A percentile compares a stretch with the other conserved stretches of the same genome.
Evolutionary conservation across 2,329 filamentous ascomycete species (phyloP).

Genomic region (Colletotrichum sp.): DNA sequence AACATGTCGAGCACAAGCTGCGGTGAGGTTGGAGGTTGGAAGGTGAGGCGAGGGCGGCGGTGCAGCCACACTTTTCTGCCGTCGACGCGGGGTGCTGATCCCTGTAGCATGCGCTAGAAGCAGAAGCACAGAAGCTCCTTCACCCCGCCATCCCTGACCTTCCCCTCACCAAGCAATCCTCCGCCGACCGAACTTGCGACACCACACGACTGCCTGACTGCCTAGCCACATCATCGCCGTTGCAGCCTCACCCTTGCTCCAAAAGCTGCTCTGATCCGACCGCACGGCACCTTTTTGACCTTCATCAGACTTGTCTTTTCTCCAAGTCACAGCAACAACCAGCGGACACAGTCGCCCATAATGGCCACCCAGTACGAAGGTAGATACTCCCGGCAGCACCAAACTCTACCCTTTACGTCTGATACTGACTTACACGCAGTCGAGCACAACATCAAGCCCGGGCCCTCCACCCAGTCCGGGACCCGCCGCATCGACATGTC

Average conservation of each 20-base stretch:
- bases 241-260: slow-evolving; percentile 10
- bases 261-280: neutral
- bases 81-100: neutral
- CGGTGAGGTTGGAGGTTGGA: neutral
- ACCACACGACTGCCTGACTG: slow-evolving; percentile 13
- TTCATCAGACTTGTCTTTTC: neutral
- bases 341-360: slow-evolving; percentile 18
- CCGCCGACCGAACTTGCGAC: slow-evolving; percentile 13
- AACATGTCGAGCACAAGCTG: neutral
- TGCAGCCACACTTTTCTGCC: neutral
- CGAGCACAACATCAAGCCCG: slow-evolving; percentile 66
- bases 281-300: neutral
- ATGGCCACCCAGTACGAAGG: slow-evolving; percentile 67
- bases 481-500: slow-evolving; percentile 68
- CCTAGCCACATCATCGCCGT: slow-evolving; percentile 16
- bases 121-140: neutral
- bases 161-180: neutral
- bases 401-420: neutral
- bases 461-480: slow-evolving; percentile 41
- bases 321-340: neutral
- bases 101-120: neutral
- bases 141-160: neutral
- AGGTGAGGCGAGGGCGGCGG: neutral
- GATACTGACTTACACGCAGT: slow-evolving; percentile 44
- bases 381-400: slow-evolving; percentile 26